phyloP scores from a whole-genome alignment of 2,329 filamentous ascomycete genomes.

The Pseudophaeomoniella oleicola region DNA sequence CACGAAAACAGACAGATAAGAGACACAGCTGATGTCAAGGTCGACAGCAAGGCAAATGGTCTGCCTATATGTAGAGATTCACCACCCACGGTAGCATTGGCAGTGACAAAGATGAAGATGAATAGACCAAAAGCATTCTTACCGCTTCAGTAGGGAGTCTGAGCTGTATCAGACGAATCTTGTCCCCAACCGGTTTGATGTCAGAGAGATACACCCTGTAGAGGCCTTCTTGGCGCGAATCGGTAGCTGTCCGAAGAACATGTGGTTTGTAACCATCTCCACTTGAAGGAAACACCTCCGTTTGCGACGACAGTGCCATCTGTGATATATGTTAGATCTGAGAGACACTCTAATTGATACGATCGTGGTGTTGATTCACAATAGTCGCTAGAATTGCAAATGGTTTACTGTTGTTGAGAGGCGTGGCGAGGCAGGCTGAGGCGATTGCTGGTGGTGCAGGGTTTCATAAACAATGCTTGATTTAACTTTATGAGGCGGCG shows the following conservation, averaged over 20 bases:
- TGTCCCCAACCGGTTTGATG: conserved; percentile 51
- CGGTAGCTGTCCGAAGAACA: conserved; percentile 56
- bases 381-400: too few species aligned
- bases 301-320: not conserved
- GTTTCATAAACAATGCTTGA: too few species aligned
- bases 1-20: too few species aligned
- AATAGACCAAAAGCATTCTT: conserved; percentile 7
- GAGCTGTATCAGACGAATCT: conserved; percentile 54
- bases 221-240: conserved; percentile 54
- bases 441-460: too few species aligned
- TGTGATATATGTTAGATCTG: too few species aligned
- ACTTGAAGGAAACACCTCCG: not conserved
- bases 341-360: too few species aligned
- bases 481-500: too few species aligned
- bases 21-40: conserved; percentile 9
- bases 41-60: conserved; percentile 2
- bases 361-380: too few species aligned
- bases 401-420: too few species aligned
- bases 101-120: not conserved
- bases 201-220: conserved; percentile 46
- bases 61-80: not conserved
- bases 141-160: conserved; percentile 33
- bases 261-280: conserved; percentile 35
- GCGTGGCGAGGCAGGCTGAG: too few species aligned
- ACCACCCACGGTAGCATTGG: not conserved